Conservation (phyloP, 768 basidiomycete genomes). For the Pleurotus ostreatus region DNA sequence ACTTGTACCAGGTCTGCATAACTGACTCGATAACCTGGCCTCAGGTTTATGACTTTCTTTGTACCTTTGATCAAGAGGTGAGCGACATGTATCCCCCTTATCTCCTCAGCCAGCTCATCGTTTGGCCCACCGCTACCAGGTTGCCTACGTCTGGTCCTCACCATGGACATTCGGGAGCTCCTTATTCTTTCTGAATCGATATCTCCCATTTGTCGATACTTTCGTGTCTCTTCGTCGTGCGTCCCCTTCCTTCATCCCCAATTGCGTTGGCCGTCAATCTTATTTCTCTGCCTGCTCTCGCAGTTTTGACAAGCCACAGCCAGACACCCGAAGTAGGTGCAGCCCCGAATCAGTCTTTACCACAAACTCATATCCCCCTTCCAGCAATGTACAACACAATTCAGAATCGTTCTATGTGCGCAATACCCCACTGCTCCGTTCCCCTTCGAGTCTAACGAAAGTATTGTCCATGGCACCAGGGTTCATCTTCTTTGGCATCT, state of each 20-base stretch:
- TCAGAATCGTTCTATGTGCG: conserved; percentile 29
- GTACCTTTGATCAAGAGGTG: conserved; percentile 24
- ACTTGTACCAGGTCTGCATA: background rate
- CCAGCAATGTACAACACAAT: conserved; percentile 21
- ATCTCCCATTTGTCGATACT: conserved; percentile 27
- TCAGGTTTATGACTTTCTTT: conserved; percentile 22
- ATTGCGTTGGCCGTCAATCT: background rate
- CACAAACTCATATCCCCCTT: too few relatives aligned
- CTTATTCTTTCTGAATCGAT: conserved; percentile 26
- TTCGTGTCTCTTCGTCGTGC: conserved; percentile 18
- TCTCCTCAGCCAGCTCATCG: background rate
- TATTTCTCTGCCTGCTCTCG: background rate
- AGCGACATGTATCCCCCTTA: background rate
- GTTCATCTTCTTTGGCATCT: conserved; percentile 32
- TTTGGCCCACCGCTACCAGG: conserved; percentile 6
- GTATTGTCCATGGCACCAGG: conserved; percentile 10
- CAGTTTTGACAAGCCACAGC: background rate
- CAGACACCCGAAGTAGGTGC: background rate
- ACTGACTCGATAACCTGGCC: background rate
- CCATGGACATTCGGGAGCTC: conserved; percentile 18
- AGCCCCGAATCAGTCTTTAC: background rate
- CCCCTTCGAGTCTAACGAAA: too few relatives aligned
- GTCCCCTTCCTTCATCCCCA: background rate
- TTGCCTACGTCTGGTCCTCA: conserved; percentile 20
- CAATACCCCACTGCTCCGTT: too few relatives aligned